These are phyloP conservation scores for Saraca asoca DNA, from an alignment of 331 rosid genomes.

Conservation along the genomic window DNA sequence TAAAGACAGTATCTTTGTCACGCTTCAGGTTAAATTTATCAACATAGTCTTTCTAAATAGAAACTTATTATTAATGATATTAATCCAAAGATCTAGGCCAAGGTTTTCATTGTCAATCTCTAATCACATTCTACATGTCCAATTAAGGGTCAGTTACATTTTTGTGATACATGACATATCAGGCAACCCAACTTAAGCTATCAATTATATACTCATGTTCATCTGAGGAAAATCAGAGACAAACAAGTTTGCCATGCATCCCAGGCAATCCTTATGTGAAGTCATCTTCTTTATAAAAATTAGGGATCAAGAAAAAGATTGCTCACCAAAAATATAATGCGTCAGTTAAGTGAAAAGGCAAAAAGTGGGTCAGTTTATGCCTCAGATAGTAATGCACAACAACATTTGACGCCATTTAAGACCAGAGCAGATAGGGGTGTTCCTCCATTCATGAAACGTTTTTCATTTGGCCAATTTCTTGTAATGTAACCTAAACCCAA, in stretches of 20 bases:
- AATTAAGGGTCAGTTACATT: no score
- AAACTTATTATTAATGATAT: no score
- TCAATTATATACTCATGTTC: no score
- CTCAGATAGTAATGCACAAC: neutral
- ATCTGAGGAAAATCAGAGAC: neutral
- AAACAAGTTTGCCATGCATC: neutral
- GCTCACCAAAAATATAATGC: neutral
- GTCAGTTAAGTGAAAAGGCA: neutral
- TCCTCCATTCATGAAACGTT: neutral
- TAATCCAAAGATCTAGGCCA: no score
- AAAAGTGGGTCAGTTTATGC: neutral
- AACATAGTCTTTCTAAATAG: no score
- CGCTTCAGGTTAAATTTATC: no score
- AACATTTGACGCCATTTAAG: conserved; percentile 17
- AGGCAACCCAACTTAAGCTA: no score
- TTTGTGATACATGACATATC: no score
- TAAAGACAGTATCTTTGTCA: no score
- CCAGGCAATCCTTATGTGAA: neutral
- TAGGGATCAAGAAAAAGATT: neutral
- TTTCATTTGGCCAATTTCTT: neutral
- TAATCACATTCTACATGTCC: no score
- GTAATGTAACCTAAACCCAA: neutral
- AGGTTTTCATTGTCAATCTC: no score
- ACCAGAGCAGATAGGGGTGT: neutral
- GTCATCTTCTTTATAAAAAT: neutral